Evolutionary conservation across 1,139 yeast species (phyloP), one percentile per base, ranked within the genome.

Genomic region (Yamadazyma triangularis): DNA sequence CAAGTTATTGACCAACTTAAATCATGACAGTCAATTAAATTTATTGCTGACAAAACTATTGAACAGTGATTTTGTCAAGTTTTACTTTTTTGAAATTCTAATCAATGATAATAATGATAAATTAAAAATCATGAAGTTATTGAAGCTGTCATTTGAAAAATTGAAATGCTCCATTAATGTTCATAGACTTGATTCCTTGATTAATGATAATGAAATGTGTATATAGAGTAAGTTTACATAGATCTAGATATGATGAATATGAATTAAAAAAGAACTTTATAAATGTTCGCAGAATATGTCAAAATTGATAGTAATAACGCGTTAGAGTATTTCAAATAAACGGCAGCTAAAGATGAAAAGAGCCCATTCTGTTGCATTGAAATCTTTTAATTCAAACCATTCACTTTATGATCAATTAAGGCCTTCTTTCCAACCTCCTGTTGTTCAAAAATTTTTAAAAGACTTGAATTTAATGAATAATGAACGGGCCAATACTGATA

Each of bases 381-480:
- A 51, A 23, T 68, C 82, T 0, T 79, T 72, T 60, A 65, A 76
- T 40, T 34, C 59, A 11, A 79, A 79, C 53, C 84, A 78, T 41
- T 41, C 54, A 4, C 49, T 64, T 6, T 79, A 79, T 47, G 83
- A 78, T 44, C 47, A 52, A 24, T 73, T 70, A 27, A 61, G 86
- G n/a, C 83, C 83, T 1, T 61, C 70, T 2, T 79, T 75, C 46
- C 50, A 56, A n/a, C 56, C 58, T 1, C 50, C 52, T n/a, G 58
- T 77, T 3, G 79, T 76, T 3, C 58, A 61, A n/a, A 56, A 57
- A n/a, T 64, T 77, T 38, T 51, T 74, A 15, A 43, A 45, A 3
- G 64, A 60, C 16, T 50, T 73, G 23, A 54, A 51, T 0, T 47
- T 77, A 14, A 44, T 50, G 4, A 31, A 44, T 1, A 28, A 38